A percentile compares a stretch with the other conserved stretches of the same genome.
Conservation (phyloP, 352 stramenopile genomes). For the Phytophthora podocarpi region DNA sequence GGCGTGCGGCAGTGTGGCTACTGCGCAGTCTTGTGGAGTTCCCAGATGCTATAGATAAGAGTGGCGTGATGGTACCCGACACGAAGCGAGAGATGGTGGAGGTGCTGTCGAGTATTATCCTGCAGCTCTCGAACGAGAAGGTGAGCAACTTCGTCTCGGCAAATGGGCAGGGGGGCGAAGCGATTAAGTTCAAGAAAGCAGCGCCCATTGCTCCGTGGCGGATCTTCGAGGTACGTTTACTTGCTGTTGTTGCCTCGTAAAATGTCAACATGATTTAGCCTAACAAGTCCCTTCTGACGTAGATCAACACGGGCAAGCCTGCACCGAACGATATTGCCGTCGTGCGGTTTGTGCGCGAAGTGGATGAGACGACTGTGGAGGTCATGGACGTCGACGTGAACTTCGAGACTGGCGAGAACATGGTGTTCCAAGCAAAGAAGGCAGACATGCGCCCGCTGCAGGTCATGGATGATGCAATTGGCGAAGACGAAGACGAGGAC, state of each 20-base stretch:
- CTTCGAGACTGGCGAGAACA: slow-evolving; percentile 87
- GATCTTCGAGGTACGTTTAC: slow-evolving; percentile 72
- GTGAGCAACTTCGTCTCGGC: slow-evolving; percentile 61
- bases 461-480: slow-evolving; percentile 81
- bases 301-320: slow-evolving; percentile 79
- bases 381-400: slow-evolving; percentile 90
- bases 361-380: slow-evolving; percentile 77
- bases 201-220: slow-evolving; percentile 75
- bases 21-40: slow-evolving; percentile 87
- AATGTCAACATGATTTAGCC: slow-evolving; percentile 10
- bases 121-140: slow-evolving; percentile 82
- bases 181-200: slow-evolving; percentile 62
- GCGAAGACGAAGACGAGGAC: slow-evolving; percentile 81
- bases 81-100: slow-evolving; percentile 80
- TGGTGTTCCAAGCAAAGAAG: slow-evolving; percentile 75
- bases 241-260: slow-evolving; percentile 13
- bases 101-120: slow-evolving; percentile 72
- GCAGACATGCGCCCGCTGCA: slow-evolving; percentile 68
- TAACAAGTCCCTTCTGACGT: slow-evolving; percentile 15
- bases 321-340: slow-evolving; percentile 85
- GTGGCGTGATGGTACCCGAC: slow-evolving; percentile 43
- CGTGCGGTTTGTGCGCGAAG: slow-evolving; percentile 80
- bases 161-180: slow-evolving; percentile 49
- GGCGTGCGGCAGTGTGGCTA: slow-evolving; percentile 81
- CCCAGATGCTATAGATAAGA: slow-evolving; percentile 71